Conservation (phyloP, 305 asterid genomes). For the Lippia alba region DNA sequence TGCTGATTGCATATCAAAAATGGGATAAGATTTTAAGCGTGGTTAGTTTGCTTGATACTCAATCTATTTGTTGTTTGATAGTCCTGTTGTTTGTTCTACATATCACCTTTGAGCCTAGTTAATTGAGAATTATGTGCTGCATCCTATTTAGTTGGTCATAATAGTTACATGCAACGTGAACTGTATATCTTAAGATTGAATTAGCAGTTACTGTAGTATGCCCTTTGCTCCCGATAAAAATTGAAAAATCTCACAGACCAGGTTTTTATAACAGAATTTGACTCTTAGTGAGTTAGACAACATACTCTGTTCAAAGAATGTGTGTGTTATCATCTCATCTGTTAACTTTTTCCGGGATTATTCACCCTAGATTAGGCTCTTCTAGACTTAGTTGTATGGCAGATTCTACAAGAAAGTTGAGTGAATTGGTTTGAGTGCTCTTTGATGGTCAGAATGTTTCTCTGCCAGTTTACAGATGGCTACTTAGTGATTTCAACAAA, state of each 20-base stretch:
- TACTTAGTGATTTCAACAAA: constrained; percentile 4
- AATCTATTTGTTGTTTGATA: constrained; percentile 16
- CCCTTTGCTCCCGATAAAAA: not conserved
- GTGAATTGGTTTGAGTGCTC: constrained; percentile 14
- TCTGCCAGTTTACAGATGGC: constrained; percentile 8
- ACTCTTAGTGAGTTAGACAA: not conserved
- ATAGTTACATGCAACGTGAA: constrained; percentile 8
- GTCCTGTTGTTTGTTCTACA: constrained; percentile 24
- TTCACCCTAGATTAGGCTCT: constrained; percentile 19
- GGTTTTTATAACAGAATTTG: not conserved
- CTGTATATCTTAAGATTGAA: constrained; percentile 6
- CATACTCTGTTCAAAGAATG: constrained; percentile 5
- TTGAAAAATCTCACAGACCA: not conserved
- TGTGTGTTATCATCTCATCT: not conserved
- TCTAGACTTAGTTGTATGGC: constrained; percentile 10
- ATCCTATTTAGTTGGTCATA: constrained; percentile 19
- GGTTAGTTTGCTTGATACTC: constrained; percentile 55
- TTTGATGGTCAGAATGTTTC: constrained; percentile 25
- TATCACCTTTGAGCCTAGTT: not conserved
- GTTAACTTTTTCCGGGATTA: constrained; percentile 8
- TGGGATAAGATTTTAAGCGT: constrained; percentile 77
- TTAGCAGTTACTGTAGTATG: not conserved
- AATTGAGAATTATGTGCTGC: constrained; percentile 10
- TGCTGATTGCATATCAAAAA: constrained; percentile 87
- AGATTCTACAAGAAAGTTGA: constrained; percentile 26